Evolutionary conservation across 805 yeast genomes (phyloP), one percentile per base, ranked within the genome.

Genomic region (Candida stauntonica): DNA sequence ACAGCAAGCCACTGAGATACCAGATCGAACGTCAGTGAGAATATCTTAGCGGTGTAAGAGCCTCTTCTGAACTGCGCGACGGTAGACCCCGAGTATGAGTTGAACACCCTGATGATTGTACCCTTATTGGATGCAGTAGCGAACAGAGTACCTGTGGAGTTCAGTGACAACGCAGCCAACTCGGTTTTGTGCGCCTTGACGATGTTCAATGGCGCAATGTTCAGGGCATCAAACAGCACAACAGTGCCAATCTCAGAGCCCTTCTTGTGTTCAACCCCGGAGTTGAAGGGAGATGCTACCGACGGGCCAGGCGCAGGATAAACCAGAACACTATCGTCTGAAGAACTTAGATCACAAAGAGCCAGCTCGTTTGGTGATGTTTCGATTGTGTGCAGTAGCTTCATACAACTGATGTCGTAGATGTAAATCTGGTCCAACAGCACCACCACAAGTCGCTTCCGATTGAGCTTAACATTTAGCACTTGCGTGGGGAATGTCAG

Each of bases 41-140:
- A 70, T 11, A 80, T 76, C 29, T 61, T 60, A 1, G 84, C 79
- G 4, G 75, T 68, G 44, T 79, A 78, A 13, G 91, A 78, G 1
- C 96, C 96, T 50, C 96, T 66, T 47, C 96, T 70, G 59, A 85
- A 86, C 58, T 87, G 91, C 42, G 70, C 75, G 14, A 85, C 58
- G 48, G 75, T 76, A 17, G 62, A 64, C 0, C 83, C 81, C 2
- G 47, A 42, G 2, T 70, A 68, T 0, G 86, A 79, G 26, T 81
- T 67, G 54, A 89, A 93, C 3, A 93, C 81, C 31, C 98, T 66
- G 3, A 91, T 77, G 17, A 93, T 78, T 0, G 98, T 93, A 2
- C 99, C 99, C 54, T 86, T 86, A 26, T 73, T 77, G 0, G 96
- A 86, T 5, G 96, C 87, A 0, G 97, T 86, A 1, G 97, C 96